Base-by-base conservation (phyloP, 192 early-diverging fungal genomes). In the Cetraspora pellucida region DNA sequence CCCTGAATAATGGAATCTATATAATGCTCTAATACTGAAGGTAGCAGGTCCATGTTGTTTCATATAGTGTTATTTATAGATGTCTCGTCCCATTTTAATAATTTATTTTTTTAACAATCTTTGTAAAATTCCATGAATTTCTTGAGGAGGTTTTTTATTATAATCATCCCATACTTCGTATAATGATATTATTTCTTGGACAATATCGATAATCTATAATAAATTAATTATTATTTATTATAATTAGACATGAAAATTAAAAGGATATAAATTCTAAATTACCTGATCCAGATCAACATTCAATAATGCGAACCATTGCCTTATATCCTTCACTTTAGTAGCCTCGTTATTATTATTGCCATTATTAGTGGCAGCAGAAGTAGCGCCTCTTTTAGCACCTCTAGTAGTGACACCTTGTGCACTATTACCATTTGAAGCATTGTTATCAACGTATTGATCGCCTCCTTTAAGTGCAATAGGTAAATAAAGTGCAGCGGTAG, bases 201-300 rank as follows among this genome's bases (percentile, higher is more conserved):
- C 91, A 21, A 95, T 89, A 52, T 93, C 88, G 25, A 92, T 81
- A 60, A 93, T 80, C 89, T 90, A 77, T 0, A 11, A 25, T n/a
- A 77, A 60, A 19, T 28, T n/a, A 64, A 37, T 37, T 37, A 37
- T 1, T 37, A 37, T 37, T 37, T 37, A 37, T 1, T 37, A 37
- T 37, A 37, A 37, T 37, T 37, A 37, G 37, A 37, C 37, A 37
- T 37, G 3, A 60, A 14, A 67, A 28, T 59, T 2, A 47, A 46
- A 37, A 10, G 30, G 13, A 79, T 45, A 67, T 27, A 59, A 58
- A 60, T 28, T 3, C 43, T 10, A 43, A n/a, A 13, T n/a, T 45
- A 92, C 89, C 66, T 92, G 88, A 45, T 90, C 91, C 21, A 94
- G 85, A 21, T 93, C 92, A 10, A 96, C 92, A 66, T 95, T 95